Evolutionary conservation across 1,139 yeast species (phyloP).

Genomic region (Hanseniaspora sp.): DNA sequence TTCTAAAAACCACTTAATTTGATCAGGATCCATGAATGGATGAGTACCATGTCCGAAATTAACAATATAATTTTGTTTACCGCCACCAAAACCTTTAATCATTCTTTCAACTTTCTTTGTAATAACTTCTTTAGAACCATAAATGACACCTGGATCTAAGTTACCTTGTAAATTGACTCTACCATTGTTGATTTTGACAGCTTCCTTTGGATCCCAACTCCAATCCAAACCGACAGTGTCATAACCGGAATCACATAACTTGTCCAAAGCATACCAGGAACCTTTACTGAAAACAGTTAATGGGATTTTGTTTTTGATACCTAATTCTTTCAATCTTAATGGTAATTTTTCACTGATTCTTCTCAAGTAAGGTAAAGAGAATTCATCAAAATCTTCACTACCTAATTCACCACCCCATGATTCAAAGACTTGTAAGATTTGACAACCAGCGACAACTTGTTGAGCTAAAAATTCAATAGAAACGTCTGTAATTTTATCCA

Average conservation of each 20-base stretch:
- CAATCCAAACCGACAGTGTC: slow-evolving; percentile 85
- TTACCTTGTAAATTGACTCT: slow-evolving; percentile 89
- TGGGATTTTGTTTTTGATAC: slow-evolving; percentile 63
- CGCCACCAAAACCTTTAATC: slow-evolving; percentile 86
- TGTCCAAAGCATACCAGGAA: slow-evolving; percentile 93
- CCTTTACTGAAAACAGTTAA: slow-evolving; percentile 89
- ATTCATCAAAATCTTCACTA: slow-evolving; percentile 75
- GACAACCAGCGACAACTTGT: slow-evolving; percentile 96
- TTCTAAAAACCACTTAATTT: slow-evolving; percentile 67
- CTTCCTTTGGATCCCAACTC: slow-evolving; percentile 77
- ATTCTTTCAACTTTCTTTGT: slow-evolving; percentile 70
- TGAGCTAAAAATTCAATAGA: slow-evolving; percentile 87
- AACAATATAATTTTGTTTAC: slow-evolving; percentile 78
- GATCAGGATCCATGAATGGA: slow-evolving; percentile 91
- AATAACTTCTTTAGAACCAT: slow-evolving; percentile 76
- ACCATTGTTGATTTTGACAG: slow-evolving; percentile 63
- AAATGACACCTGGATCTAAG: slow-evolving; percentile 87
- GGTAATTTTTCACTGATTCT: slow-evolving; percentile 68
- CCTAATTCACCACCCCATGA: slow-evolving; percentile 98
- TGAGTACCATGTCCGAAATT: slow-evolving; percentile 98
- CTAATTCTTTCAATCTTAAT: slow-evolving; percentile 55
- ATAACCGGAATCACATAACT: slow-evolving; percentile 73
- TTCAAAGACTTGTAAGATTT: slow-evolving; percentile 90
- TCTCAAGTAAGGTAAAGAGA: slow-evolving; percentile 75
- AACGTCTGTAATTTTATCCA: slow-evolving; percentile 74